A percentile compares a stretch with the other conserved stretches of the same genome.
phyloP scores from a whole-genome alignment of 352 stramenopile genomes.

The Globisporangium megalacanthum region DNA sequence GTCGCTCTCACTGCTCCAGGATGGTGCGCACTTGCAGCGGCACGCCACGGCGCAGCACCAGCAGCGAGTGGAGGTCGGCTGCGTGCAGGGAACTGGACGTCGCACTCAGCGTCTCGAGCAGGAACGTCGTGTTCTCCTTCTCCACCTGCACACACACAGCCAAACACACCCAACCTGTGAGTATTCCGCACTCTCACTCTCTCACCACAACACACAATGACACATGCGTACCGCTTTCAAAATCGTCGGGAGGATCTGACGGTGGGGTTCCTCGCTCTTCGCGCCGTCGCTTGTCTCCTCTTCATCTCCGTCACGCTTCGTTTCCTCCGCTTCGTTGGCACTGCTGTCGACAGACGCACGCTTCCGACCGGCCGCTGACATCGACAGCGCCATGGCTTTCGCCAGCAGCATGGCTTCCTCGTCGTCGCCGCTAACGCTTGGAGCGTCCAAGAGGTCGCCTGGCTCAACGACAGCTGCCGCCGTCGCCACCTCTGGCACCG shows the following conservation, averaged over 20 bases:
- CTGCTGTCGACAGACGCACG: conserved; percentile 27
- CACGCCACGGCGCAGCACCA: conserved; percentile 46
- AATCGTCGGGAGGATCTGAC: conserved; percentile 32
- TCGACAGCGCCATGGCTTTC: conserved; percentile 86
- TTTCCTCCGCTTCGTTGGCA: conserved; percentile 17
- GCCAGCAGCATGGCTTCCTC: conserved; percentile 85
- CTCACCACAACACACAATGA: not conserved
- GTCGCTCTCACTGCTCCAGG: conserved; percentile 19
- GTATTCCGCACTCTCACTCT: not conserved
- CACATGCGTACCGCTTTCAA: conserved; percentile 47
- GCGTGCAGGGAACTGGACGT: conserved; percentile 53
- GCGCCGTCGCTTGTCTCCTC: not conserved
- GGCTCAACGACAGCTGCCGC: conserved; percentile 12
- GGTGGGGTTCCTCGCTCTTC: conserved; percentile 1
- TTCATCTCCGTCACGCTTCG: conserved; percentile 3
- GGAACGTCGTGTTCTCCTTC: conserved; percentile 51
- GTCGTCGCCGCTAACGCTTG: conserved; percentile 28
- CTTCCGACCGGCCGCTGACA: conserved; percentile 63
- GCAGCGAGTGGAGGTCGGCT: conserved; percentile 59
- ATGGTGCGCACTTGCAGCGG: conserved; percentile 30
- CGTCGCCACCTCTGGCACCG: conserved; percentile 13
- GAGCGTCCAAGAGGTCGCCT: conserved; percentile 12
- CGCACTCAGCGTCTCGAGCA: conserved; percentile 39
- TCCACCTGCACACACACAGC: conserved; percentile 44
- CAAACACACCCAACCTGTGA: not conserved